These are phyloP conservation scores for Tilletiopsis washingtonensis DNA, from an alignment of 1,284 basidiomycete genomes.

Conservation along the genomic window DNA sequence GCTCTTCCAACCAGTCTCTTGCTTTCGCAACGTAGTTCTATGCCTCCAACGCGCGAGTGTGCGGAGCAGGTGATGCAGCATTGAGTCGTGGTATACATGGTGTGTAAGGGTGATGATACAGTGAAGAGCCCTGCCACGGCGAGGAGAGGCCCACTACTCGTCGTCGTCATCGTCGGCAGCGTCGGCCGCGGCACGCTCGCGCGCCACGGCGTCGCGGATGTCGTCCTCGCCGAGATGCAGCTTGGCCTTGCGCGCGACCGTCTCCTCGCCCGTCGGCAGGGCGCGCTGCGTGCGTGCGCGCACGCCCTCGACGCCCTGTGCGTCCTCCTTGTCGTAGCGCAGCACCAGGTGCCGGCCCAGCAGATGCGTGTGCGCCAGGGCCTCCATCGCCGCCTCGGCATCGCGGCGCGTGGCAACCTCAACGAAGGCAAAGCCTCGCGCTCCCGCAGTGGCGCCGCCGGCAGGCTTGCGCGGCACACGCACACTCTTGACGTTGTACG, in stretches of 20 bases:
- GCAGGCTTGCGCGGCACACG: conserved; percentile 61
- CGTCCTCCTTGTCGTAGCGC: conserved; percentile 66
- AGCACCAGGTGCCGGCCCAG: conserved; percentile 88
- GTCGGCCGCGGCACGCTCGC: conserved; percentile 9
- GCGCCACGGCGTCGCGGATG: conserved; percentile 16
- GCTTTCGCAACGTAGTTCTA: no score
- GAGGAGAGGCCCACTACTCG: no score
- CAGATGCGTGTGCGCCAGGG: conserved; percentile 82
- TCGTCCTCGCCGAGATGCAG: conserved; percentile 23
- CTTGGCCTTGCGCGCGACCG: conserved; percentile 12
- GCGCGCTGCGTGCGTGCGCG: conserved; percentile 13
- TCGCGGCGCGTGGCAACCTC: conserved; percentile 53
- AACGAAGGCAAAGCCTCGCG: conserved; percentile 87
- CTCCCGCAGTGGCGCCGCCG: conserved; percentile 58
- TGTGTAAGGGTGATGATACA: no score
- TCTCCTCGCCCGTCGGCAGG: neutral
- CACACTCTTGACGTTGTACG: conserved; percentile 63
- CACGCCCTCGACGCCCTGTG: conserved; percentile 21
- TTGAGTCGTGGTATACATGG: no score
- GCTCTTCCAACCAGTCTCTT: no score
- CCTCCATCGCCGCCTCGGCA: conserved; percentile 33
- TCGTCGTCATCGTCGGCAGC: conserved; percentile 21
- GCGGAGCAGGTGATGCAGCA: no score
- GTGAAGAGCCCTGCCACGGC: no score
- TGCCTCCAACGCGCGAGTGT: no score